Percentiles rank a stretch among this genome's conserved stretches.
phyloP scores from a whole-genome alignment of 176 grass and related monocot genomes.

The Phragmites australis region DNA sequence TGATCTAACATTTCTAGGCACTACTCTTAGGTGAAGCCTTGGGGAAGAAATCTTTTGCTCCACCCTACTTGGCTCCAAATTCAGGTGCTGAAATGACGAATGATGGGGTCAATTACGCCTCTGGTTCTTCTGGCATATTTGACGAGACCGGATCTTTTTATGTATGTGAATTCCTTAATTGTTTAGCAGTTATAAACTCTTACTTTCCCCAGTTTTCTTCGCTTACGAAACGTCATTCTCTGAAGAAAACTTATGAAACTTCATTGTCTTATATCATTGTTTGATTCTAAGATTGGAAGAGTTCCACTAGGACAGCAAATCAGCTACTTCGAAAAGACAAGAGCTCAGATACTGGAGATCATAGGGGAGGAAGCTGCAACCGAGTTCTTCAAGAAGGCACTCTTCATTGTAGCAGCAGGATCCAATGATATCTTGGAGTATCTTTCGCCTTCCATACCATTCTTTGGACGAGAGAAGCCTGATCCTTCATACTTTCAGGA shows the following conservation, averaged over 20 bases:
- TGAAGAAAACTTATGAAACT: too few relatives aligned
- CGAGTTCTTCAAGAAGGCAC: conserved; percentile 56
- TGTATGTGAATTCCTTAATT: conserved; percentile 40
- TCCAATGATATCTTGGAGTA: conserved; percentile 89
- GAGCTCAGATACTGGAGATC: conserved; percentile 38
- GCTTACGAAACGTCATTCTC: conserved; percentile 17
- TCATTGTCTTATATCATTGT: too few relatives aligned
- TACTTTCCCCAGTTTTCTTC: conserved; percentile 20
- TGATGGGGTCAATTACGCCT: conserved; percentile 75
- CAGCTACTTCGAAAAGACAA: conserved; percentile 72
- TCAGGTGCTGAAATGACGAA: conserved; percentile 30
- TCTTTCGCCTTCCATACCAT: conserved; percentile 66
- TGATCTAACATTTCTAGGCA: neutral
- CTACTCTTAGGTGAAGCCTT: conserved; percentile 62
- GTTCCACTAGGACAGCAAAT: conserved; percentile 71
- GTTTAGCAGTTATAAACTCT: neutral
- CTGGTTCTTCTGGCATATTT: conserved; percentile 90
- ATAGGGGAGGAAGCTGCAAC: conserved; percentile 53
- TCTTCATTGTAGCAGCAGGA: conserved; percentile 61
- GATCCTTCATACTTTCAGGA: conserved; percentile 64
- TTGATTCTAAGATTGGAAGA: conserved; percentile 88
- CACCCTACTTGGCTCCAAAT: conserved; percentile 70
- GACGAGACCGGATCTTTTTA: conserved; percentile 81
- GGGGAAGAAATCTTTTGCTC: conserved; percentile 62
- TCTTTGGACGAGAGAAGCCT: conserved; percentile 59